Conservation (phyloP, 768 basidiomycete species). For the Atractiella rhizophila region DNA sequence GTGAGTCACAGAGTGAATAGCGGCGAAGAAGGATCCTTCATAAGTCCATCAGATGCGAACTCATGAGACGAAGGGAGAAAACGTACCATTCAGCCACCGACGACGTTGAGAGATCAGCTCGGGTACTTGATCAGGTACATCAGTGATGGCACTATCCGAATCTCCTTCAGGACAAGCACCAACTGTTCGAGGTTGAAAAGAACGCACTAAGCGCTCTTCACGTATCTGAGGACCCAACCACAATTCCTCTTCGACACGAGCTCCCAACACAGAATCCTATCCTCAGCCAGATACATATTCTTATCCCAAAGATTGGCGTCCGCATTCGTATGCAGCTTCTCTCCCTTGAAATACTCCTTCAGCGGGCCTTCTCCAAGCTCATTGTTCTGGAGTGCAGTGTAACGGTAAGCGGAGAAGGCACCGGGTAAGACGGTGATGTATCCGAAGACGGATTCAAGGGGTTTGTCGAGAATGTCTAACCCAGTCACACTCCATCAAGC, state of each 20-base stretch:
- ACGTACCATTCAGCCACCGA: slow-evolving; percentile 54
- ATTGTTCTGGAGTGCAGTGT: slow-evolving; percentile 79
- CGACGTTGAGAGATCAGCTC: slow-evolving; percentile 85
- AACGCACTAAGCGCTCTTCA: slow-evolving; percentile 65
- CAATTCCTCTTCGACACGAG: slow-evolving; percentile 78
- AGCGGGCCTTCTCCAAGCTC: slow-evolving; percentile 55
- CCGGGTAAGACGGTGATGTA: slow-evolving; percentile 64
- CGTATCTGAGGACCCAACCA: slow-evolving; percentile 82
- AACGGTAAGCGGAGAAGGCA: slow-evolving; percentile 54
- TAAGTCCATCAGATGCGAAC: not conserved
- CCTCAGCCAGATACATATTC: slow-evolving; percentile 89
- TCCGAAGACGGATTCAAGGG: slow-evolving; percentile 51
- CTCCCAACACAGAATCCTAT: slow-evolving; percentile 75
- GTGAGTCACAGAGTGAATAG: slow-evolving; percentile 68
- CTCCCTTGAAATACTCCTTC: slow-evolving; percentile 90
- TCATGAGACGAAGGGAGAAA: too few species aligned
- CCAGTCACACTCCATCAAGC: not conserved
- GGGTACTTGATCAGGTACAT: slow-evolving; percentile 27
- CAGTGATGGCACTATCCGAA: slow-evolving; percentile 2
- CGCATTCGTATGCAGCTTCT: slow-evolving; percentile 39
- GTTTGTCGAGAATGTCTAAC: slow-evolving; percentile 16
- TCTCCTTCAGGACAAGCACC: not conserved
- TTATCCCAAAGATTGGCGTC: slow-evolving; percentile 59
- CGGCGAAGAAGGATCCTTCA: slow-evolving; percentile 89
- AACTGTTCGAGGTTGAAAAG: not conserved